Base-by-base conservation (phyloP, 768 basidiomycete species). In the Leccinellum rugosiceps region DNA sequence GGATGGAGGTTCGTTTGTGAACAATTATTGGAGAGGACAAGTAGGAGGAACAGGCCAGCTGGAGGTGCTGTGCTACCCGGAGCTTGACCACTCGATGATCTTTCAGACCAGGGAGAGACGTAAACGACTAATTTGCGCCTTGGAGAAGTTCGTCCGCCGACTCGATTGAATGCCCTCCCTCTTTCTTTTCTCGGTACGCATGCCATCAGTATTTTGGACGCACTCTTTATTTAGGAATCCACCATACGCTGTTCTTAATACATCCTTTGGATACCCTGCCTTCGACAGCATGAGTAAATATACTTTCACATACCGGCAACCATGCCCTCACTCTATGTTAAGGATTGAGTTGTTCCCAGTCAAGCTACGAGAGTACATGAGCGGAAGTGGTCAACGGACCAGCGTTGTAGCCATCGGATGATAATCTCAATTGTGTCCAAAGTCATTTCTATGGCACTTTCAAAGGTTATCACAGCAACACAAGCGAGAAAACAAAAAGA, bases 41-140 rank as follows among this genome's bases (percentile, higher is more conserved):
- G 41, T 43, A 43, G 41, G 41, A 19, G 3, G 41, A 19, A 43
- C n/a, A 25, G 70, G 65, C 17, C 54, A 44, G 7, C 55, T 80
- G 48, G 72, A 79, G 58, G 79, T 80, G 52, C 50, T 77, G 26
- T 80, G 66, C 50, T 75, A 68, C 45, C 66, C 69, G 1, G 63
- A 65, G 6, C 48, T 80, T 52, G 79, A 80, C 52, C 79, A 81
- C 38, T 68, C 77, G 55, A 71, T 70, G 60, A 67, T 80, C 2
- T 76, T 80, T 26, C 68, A 79, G 52, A 61, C 62, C 23, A 53
- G 43, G 35, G n/a, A 56, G 35, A 55, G 59, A 28, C 53, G 78
- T 46, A 47, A 58, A 32, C 64, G 68, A 19, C 38, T 79, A 58
- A 57, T 77, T 14, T 55, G 58, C 9, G 68, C 75, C 28, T 35